A percentile compares a stretch with the other conserved stretches of the same genome.
Conservation (phyloP, 352 stramenopile species). For the Peronospora destructor region DNA sequence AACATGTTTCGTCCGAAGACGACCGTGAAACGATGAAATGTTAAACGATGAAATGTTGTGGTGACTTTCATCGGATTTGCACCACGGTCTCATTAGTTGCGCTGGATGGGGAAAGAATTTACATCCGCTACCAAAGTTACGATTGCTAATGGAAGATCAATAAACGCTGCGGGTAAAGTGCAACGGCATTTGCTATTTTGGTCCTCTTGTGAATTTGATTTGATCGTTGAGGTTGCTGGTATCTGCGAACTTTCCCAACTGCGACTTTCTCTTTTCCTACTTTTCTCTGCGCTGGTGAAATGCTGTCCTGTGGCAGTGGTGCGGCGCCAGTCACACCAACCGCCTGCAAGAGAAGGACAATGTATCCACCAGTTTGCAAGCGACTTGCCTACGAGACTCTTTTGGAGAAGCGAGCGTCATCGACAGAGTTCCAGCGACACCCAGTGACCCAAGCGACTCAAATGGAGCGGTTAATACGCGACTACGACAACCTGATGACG, state of each 20-base stretch:
- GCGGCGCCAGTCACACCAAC: constrained; percentile 19
- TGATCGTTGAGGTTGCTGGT: constrained; percentile 4
- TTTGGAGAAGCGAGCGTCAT: constrained; percentile 18
- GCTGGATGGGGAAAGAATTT: too few species aligned
- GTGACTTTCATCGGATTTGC: too few species aligned
- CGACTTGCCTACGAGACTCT: constrained; percentile 33
- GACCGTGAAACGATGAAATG: too few species aligned
- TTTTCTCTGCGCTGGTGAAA: neutral
- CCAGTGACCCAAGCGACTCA: constrained; percentile 3
- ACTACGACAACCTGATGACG: constrained; percentile 19
- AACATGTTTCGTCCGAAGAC: too few species aligned
- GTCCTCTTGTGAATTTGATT: constrained; percentile 4
- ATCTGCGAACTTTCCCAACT: constrained; percentile 15
- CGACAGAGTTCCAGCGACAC: constrained; percentile 2
- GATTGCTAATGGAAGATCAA: too few species aligned
- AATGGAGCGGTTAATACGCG: constrained; percentile 19
- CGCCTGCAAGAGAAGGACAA: constrained; percentile 5
- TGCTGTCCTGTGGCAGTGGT: constrained; percentile 19
- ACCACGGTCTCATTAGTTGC: too few species aligned
- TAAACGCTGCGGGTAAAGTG: neutral
- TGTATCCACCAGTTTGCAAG: constrained; percentile 4
- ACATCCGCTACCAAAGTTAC: too few species aligned
- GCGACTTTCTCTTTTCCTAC: constrained; percentile 13
- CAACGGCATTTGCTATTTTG: constrained; percentile 14
- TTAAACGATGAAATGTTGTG: too few species aligned